Base-by-base conservation (phyloP, 2,329 filamentous ascomycete species). In the Penicillium digitatum region DNA sequence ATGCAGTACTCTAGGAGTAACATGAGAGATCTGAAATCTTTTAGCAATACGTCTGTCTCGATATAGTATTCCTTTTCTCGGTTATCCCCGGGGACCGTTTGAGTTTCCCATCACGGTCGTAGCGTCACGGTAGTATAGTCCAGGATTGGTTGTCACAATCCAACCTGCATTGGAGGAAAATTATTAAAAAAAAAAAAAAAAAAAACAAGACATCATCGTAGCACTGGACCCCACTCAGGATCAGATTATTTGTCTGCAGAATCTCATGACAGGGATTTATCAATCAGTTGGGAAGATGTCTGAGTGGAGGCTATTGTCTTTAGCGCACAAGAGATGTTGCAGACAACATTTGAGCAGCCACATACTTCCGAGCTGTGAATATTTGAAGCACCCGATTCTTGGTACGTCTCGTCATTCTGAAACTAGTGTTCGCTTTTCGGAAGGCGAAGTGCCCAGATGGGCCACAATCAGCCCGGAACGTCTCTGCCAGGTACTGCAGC, bases 221-320 rank as follows among this genome's bases (percentile, higher is more conserved):
- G 46, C 46, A 26, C 14, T n/a, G n/a, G 31, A 39, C 52, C 18
- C 53, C 53, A 55, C 53, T 29, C 22, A 35, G 35, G 53, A 52
- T 55, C 53, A 42, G 53, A 55, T 55, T 47, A 52, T n/a, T 34
- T 34, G n/a, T 26, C 42, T 43, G 53, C 53, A 42, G 53, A 35
- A 34, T 22, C 22, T 22, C 5, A 18, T 37, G 10, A 8, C 3
- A 11, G 29, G 20, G 20, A 7, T 16, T 51, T 51, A 54, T 54
- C 52, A 45, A 52, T 52, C 48, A 52, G 48, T 27, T 26, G 26
- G 20, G 37, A 26, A 6, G n/a, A 18, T 31, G 10, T 14, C n/a
- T 26, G 20, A 31, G 52, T 54, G 52, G 52, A 43, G 45, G 31
- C 38, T 7, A 9, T 24, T 20, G 34, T 31, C 35, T 31, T 12